phyloP scores from a whole-genome alignment of 148 eudicot species.

The Persicaria maculosa region DNA sequence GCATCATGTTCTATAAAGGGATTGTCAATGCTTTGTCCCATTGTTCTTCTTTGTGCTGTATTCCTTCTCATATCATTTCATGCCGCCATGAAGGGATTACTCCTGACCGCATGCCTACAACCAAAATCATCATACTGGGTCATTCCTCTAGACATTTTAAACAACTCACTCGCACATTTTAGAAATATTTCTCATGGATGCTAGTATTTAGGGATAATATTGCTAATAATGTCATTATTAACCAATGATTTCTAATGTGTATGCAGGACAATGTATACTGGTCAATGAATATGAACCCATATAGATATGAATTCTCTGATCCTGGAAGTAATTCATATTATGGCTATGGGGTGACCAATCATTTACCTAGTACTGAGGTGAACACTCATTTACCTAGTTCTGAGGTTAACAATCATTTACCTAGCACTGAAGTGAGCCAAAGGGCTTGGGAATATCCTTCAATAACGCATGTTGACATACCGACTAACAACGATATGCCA shows the following conservation, averaged over 20 bases:
- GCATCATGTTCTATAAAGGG: not conserved
- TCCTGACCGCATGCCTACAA: not conserved
- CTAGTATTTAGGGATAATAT: not conserved
- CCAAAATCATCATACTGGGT: not conserved
- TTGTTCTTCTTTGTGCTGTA: not conserved
- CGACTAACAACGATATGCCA: slow-evolving; percentile 28
- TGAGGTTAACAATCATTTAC: slow-evolving; percentile 1
- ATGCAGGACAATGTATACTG: slow-evolving; percentile 55
- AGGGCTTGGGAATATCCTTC: slow-evolving; percentile 67
- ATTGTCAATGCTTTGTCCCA: not conserved
- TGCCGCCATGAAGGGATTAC: too few species aligned
- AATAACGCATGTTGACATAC: slow-evolving; percentile 37
- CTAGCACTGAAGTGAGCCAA: slow-evolving; percentile 31
- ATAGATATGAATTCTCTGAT: slow-evolving; percentile 41
- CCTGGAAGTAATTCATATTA: slow-evolving; percentile 49
- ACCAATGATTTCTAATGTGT: not conserved
- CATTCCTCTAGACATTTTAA: not conserved
- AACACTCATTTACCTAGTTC: slow-evolving; percentile 14
- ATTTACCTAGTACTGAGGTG: slow-evolving; percentile 25
- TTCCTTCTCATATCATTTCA: too few species aligned
- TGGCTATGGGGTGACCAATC: slow-evolving; percentile 21
- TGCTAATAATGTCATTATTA: slow-evolving; percentile 3
- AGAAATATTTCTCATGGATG: not conserved
- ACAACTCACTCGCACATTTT: not conserved
- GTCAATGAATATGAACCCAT: slow-evolving; percentile 55